Evolutionary conservation across 805 yeast genomes (phyloP).

Genomic region (Suhomyces tanzawaensis): DNA sequence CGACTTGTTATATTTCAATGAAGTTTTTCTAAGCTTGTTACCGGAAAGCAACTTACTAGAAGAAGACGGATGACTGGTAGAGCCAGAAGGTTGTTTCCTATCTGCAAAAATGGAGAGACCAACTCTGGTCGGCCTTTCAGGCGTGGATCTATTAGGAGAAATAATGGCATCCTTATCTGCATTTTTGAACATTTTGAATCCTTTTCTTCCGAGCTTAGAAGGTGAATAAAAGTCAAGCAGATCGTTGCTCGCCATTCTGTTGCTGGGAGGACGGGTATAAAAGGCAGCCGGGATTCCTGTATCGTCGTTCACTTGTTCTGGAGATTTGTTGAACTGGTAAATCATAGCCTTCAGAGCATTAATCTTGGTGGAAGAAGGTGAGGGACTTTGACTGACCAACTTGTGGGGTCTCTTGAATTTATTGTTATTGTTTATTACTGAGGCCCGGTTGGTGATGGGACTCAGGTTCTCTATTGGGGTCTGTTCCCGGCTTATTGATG

Average conservation of each 20-base stretch:
- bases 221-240: constrained; percentile 20
- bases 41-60: constrained; percentile 1
- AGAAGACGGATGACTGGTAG: not conserved
- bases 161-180: constrained; percentile 31
- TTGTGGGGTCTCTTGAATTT: constrained; percentile 45
- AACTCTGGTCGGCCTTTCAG: constrained; percentile 9
- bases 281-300: not conserved
- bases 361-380: constrained; percentile 27
- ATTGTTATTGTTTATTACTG: constrained; percentile 16
- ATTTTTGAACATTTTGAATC: constrained; percentile 36
- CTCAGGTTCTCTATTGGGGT: constrained; percentile 10
- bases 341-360: constrained; percentile 9
- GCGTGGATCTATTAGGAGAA: constrained; percentile 27
- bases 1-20: constrained; percentile 12
- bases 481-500: constrained; percentile 9
- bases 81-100: not conserved
- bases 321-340: constrained; percentile 9
- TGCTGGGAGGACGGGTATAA: not conserved
- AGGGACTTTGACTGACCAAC: constrained; percentile 43
- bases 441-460: constrained; percentile 11
- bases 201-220: constrained; percentile 27
- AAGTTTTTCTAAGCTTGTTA: constrained; percentile 14
- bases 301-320: not conserved
- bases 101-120: constrained; percentile 4
- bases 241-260: not conserved